Conservation (phyloP, 305 asterid genomes). For the Plantago coronopus region DNA sequence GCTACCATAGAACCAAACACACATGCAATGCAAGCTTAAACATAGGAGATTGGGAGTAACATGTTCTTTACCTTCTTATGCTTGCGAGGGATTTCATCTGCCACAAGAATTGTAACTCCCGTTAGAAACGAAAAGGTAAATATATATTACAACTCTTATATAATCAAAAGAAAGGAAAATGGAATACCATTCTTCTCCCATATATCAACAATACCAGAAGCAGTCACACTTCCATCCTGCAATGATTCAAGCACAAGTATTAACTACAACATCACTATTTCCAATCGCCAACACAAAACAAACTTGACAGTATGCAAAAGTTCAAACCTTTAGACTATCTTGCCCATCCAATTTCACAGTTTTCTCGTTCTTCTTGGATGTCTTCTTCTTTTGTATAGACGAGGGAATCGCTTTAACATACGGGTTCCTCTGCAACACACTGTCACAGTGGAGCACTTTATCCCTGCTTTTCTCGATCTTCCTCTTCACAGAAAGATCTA, state of each 20-base stretch:
- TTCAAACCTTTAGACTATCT: conserved; percentile 40
- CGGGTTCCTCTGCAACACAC: conserved; percentile 73
- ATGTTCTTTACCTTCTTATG: conserved; percentile 46
- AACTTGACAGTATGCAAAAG: not conserved
- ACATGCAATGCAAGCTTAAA: conserved; percentile 3
- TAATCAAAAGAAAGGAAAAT: too few relatives aligned
- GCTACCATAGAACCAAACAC: conserved; percentile 3
- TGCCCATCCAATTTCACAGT: conserved; percentile 23
- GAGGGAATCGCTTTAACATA: conserved; percentile 72
- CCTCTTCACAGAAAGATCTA: conserved; percentile 76
- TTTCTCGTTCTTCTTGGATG: conserved; percentile 45
- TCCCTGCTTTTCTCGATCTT: conserved; percentile 86
- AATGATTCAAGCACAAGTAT: conserved; percentile 15
- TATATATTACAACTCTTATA: too few relatives aligned
- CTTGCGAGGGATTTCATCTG: conserved; percentile 49
- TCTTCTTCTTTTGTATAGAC: conserved; percentile 64
- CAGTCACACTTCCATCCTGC: conserved; percentile 44
- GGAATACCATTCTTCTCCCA: conserved; percentile 61
- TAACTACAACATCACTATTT: conserved; percentile 1
- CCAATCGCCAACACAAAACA: conserved; percentile 14
- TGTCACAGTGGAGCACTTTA: conserved; percentile 65
- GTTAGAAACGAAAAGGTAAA: conserved; percentile 19
- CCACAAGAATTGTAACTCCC: conserved; percentile 19
- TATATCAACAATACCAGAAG: conserved; percentile 51
- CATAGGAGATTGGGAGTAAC: conserved; percentile 9